A percentile compares a stretch with the other conserved stretches of the same genome.
Conservation (phyloP, 768 basidiomycete species). For the Russula sp. region DNA sequence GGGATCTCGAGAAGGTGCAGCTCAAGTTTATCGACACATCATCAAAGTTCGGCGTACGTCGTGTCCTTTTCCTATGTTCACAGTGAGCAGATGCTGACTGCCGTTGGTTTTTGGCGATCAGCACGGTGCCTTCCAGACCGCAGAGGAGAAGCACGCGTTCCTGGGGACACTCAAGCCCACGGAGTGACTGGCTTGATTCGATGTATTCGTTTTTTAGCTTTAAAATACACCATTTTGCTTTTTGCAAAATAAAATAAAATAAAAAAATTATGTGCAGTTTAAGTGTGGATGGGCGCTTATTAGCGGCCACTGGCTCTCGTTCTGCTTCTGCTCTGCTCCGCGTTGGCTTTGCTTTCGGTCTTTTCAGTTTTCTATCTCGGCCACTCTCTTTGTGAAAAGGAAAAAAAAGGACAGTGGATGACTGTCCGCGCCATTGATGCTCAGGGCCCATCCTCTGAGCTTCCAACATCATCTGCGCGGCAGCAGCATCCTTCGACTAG, state of each 20-base stretch:
- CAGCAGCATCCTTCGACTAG: conserved; percentile 21
- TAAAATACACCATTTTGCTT: neutral
- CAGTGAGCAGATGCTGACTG: conserved; percentile 1
- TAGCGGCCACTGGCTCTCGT: neutral
- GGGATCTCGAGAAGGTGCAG: conserved; percentile 94
- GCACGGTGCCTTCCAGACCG: conserved; percentile 97
- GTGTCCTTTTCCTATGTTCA: neutral
- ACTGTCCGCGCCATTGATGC: conserved; percentile 70
- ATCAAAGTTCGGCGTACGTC: conserved; percentile 89
- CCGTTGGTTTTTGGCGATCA: conserved; percentile 26
- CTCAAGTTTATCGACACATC: conserved; percentile 99
- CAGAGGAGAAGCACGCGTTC: conserved; percentile 95
- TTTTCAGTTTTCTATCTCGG: too few relatives aligned
- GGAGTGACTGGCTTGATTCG: conserved; percentile 42
- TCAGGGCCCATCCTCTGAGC: conserved; percentile 76
- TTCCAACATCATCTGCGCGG: conserved; percentile 41
- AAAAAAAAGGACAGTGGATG: conserved; percentile 44
- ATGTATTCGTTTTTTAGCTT: conserved; percentile 7
- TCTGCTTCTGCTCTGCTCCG: neutral
- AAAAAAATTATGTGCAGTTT: neutral
- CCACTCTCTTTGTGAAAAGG: too few relatives aligned
- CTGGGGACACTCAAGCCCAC: conserved; percentile 83
- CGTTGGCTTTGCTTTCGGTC: too few relatives aligned
- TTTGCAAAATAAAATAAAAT: neutral
- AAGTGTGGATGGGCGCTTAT: neutral